Evolutionary conservation across 1,139 yeast species (phyloP).

Genomic region (Sugiyamaella paludigena): DNA sequence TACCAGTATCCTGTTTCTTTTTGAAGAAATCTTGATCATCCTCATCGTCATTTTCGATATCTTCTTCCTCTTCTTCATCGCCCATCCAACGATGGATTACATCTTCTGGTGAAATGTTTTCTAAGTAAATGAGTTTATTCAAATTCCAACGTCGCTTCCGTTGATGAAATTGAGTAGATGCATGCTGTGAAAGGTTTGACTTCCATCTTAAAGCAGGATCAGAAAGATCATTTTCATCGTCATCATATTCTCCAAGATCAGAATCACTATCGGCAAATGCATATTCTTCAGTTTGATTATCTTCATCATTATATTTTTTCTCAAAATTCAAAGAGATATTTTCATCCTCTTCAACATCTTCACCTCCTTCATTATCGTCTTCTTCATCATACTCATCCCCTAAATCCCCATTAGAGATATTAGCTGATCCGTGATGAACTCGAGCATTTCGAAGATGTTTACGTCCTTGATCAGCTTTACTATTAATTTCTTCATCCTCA

Average conservation of each 20-base stretch:
- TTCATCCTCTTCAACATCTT: slow-evolving; percentile 39
- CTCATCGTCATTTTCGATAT: slow-evolving; percentile 51
- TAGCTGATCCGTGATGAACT: slow-evolving; percentile 37
- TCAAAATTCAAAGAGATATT: slow-evolving; percentile 19
- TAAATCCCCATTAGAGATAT: slow-evolving; percentile 42
- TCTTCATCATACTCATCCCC: slow-evolving; percentile 43
- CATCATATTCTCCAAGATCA: slow-evolving; percentile 37
- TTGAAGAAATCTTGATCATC: slow-evolving; percentile 60
- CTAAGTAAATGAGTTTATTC: slow-evolving; percentile 74
- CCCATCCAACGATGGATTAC: slow-evolving; percentile 76
- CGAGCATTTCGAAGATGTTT: slow-evolving; percentile 32
- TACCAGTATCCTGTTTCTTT: slow-evolving; percentile 46
- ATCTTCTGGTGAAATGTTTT: slow-evolving; percentile 70
- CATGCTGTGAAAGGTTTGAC: slow-evolving; percentile 37
- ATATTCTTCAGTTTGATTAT: slow-evolving; percentile 33
- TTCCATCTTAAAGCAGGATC: slow-evolving; percentile 42
- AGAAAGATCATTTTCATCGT: slow-evolving; percentile 37
- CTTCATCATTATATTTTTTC: slow-evolving; percentile 18
- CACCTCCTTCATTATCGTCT: slow-evolving; percentile 40
- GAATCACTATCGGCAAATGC: slow-evolving; percentile 47
- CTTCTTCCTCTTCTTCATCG: slow-evolving; percentile 44
- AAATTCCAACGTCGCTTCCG: slow-evolving; percentile 67
- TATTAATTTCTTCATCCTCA: slow-evolving; percentile 44
- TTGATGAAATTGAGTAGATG: slow-evolving; percentile 29
- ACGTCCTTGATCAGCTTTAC: slow-evolving; percentile 28